phyloP scores from a whole-genome alignment of 805 yeast species.

The Candida insectalens region DNA sequence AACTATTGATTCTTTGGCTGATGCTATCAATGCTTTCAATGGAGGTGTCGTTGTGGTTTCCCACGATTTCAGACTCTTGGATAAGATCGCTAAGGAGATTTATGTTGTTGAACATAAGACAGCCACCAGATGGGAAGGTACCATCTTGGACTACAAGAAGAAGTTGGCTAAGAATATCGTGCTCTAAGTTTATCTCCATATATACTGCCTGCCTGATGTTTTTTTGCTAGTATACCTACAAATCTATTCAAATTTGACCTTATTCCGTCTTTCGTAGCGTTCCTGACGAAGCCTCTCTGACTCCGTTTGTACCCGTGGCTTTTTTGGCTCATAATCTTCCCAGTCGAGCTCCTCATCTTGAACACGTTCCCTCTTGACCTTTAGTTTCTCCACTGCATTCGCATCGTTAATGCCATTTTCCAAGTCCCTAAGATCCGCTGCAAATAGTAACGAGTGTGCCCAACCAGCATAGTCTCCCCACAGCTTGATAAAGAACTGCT shows the following conservation, averaged over 20 bases:
- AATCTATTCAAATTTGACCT: conserved; percentile 1
- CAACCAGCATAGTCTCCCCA: conserved; percentile 95
- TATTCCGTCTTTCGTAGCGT: not conserved
- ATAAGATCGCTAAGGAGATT: conserved; percentile 95
- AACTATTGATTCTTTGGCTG: conserved; percentile 95
- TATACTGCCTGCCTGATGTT: not conserved
- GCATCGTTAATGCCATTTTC: conserved; percentile 50
- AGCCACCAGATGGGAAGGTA: conserved; percentile 94
- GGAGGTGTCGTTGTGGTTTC: conserved; percentile 99
- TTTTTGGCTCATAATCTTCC: not conserved
- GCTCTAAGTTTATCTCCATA: conserved; percentile 28
- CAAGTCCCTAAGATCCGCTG: conserved; percentile 67
- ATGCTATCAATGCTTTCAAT: conserved; percentile 85
- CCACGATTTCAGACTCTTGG: conserved; percentile 96
- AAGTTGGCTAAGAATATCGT: conserved; percentile 88
- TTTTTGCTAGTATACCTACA: not conserved
- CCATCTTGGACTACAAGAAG: conserved; percentile 86
- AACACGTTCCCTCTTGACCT: not conserved
- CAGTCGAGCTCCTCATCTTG: not conserved
- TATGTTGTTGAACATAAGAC: conserved; percentile 92
- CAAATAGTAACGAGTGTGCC: conserved; percentile 94
- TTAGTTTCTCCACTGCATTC: conserved; percentile 4
- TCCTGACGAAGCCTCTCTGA: not conserved
- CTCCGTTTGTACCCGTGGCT: not conserved
- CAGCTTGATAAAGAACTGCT: conserved; percentile 28